phyloP scores from a whole-genome alignment of 345 rosid species.

The Carallia pectinifolia region DNA sequence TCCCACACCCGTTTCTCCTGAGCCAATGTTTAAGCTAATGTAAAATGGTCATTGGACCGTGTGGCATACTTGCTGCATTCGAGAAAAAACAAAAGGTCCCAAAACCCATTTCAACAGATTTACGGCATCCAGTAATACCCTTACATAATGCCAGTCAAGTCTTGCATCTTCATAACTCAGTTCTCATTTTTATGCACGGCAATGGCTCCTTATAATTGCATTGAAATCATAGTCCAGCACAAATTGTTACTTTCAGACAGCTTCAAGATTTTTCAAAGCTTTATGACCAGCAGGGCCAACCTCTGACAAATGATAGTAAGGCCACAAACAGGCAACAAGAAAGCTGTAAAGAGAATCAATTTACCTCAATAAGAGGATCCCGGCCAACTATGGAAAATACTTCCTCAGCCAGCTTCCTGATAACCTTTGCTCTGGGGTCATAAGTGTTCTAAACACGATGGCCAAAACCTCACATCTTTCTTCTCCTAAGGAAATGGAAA shows the following conservation, averaged over 20 bases:
- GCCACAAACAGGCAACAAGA: neutral
- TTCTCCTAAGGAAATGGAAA: conserved; percentile 48
- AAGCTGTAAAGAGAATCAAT: conserved; percentile 14
- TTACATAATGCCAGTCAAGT: neutral
- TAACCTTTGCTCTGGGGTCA: conserved; percentile 95
- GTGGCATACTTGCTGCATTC: too few relatives aligned
- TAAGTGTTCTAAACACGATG: conserved; percentile 98
- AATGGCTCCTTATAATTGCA: neutral
- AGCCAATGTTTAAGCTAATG: neutral
- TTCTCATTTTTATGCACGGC: neutral
- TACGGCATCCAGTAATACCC: neutral
- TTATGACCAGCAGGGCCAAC: too few relatives aligned
- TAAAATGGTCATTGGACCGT: neutral
- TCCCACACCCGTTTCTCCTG: neutral
- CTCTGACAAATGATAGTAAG: too few relatives aligned
- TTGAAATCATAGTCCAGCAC: neutral
- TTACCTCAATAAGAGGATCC: conserved; percentile 97
- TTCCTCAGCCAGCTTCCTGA: conserved; percentile 86
- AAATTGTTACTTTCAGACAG: neutral
- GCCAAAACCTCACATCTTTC: conserved; percentile 99
- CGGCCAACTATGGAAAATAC: conserved; percentile 93
- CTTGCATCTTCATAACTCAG: neutral
- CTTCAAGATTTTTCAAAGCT: neutral
- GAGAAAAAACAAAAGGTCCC: neutral
- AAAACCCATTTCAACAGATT: neutral